Conservation (phyloP, 2,329 filamentous ascomycete genomes). For the Botrytis aclada region DNA sequence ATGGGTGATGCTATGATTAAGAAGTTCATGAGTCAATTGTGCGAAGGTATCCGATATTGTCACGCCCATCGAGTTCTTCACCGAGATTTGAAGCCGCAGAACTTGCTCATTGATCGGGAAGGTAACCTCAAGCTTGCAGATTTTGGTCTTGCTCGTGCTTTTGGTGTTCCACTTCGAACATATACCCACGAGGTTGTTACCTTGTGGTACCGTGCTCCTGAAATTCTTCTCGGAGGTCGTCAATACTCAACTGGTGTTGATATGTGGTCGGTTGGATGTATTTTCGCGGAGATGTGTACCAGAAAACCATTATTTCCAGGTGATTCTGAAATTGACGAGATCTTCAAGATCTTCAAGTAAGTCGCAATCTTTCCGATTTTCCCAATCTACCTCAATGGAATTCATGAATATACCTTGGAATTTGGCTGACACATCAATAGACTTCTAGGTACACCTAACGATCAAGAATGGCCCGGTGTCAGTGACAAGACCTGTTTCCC, state of each 20-base stretch:
- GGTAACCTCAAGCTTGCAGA: slow-evolving; percentile 89
- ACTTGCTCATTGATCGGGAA: slow-evolving; percentile 79
- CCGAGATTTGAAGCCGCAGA: slow-evolving; percentile 87
- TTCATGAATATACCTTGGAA: neutral
- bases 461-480: slow-evolving; percentile 82
- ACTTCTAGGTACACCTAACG: slow-evolving; percentile 77
- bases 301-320: slow-evolving; percentile 89
- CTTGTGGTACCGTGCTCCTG: slow-evolving; percentile 86
- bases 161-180: slow-evolving; percentile 84
- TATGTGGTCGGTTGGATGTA: slow-evolving; percentile 94
- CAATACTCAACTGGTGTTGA: slow-evolving; percentile 94
- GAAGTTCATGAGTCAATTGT: slow-evolving; percentile 88
- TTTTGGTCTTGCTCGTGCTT: slow-evolving; percentile 85
- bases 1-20: slow-evolving; percentile 80
- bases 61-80: slow-evolving; percentile 85
- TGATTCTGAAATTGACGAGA: slow-evolving; percentile 90
- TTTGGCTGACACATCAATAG: slow-evolving; percentile 42
- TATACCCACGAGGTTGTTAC: slow-evolving; percentile 96
- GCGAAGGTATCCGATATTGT: slow-evolving; percentile 82
- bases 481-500: slow-evolving; percentile 70
- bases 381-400: neutral
- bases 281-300: slow-evolving; percentile 96
- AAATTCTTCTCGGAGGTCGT: slow-evolving; percentile 84
- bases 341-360: slow-evolving; percentile 91
- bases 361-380: slow-evolving; percentile 27